Evolutionary conservation across 768 basidiomycete species (phyloP), one percentile per base, ranked within the genome.

Genomic region (Pulveroboletus sp.): DNA sequence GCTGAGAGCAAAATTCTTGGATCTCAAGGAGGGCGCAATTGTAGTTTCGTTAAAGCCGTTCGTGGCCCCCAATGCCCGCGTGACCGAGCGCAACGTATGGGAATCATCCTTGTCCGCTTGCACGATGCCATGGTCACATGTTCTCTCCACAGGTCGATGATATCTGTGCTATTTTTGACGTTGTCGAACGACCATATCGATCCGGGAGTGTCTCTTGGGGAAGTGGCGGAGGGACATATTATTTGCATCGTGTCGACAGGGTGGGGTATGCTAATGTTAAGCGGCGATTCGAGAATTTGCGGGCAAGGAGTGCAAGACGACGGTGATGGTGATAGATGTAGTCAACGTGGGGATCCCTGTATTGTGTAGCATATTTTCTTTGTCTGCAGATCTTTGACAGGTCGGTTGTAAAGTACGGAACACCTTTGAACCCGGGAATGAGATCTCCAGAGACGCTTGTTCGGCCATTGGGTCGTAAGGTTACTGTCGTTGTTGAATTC

Each of bases 21-120:
- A 99, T 62, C 73, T 98, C 52, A 96, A 93, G 62, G 91, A 95
- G 51, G 90, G 91, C 17, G 92, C 93, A 0, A 84, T 84, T 42
- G 88, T 99, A 41, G 80, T 98, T 33, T 93, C 90, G 17, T 71
- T 99, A 15, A 82, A 86, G 51, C 91, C 93, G 1, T 96, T 91
- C 55, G 84, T 93, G 49, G 79, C 84, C 30, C 79, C 81, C 0
- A 74, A 85, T 57, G 86, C 84, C 38, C 81, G 89, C 33, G 74
- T 96, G 50, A 91, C 88, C 0, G 85, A 92, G 58, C 85, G 88
- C 39, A 95, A 93, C 57, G 86, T 89, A 57, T 47, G 83, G 64
- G 41, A 13, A 21, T 24, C n/a, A 5, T 35, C 26, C 15, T 6
- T 14, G 15, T 27, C 9, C 9, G 2, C n/a, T 37, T 21, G 17